Evolutionary conservation across 78 protist species (phyloP).

Genomic region (Dictyostelium intermedium): DNA sequence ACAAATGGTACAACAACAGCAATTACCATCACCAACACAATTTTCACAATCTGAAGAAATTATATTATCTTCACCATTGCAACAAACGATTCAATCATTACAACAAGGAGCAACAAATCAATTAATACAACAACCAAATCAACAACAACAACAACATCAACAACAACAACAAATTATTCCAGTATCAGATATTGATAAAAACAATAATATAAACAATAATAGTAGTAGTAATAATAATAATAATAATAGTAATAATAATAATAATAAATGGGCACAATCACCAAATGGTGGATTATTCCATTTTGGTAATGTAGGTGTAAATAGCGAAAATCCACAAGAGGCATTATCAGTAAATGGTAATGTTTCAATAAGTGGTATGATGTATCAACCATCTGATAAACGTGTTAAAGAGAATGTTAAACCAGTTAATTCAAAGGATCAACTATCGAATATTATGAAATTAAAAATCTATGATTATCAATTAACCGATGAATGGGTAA

Average conservation of each 20-base stretch:
- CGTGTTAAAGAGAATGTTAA: slow-evolving; percentile 62
- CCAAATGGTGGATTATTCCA: slow-evolving; percentile 29
- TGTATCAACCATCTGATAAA: slow-evolving; percentile 69
- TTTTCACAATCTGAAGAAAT: background rate
- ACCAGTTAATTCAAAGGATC: slow-evolving; percentile 37
- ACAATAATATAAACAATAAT: too few relatives aligned
- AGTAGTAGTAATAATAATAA: too few relatives aligned
- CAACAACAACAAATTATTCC: background rate
- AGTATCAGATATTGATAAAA: background rate
- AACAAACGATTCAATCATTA: background rate
- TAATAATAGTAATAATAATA: too few relatives aligned
- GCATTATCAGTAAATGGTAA: slow-evolving; percentile 81
- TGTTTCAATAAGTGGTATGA: slow-evolving; percentile 53
- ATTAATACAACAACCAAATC: background rate
- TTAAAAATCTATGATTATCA: slow-evolving; percentile 61
- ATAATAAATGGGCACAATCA: background rate
- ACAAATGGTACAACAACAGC: background rate
- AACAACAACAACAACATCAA: slow-evolving; percentile 37
- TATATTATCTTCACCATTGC: background rate
- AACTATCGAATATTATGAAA: slow-evolving; percentile 24
- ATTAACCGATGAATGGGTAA: slow-evolving; percentile 43
- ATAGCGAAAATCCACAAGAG: slow-evolving; percentile 77
- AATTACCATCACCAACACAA: background rate
- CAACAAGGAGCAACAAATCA: background rate
- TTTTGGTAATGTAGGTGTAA: slow-evolving; percentile 80